Conservation (phyloP, 495 filamentous ascomycete species). For the Penicillium tannophilum region DNA sequence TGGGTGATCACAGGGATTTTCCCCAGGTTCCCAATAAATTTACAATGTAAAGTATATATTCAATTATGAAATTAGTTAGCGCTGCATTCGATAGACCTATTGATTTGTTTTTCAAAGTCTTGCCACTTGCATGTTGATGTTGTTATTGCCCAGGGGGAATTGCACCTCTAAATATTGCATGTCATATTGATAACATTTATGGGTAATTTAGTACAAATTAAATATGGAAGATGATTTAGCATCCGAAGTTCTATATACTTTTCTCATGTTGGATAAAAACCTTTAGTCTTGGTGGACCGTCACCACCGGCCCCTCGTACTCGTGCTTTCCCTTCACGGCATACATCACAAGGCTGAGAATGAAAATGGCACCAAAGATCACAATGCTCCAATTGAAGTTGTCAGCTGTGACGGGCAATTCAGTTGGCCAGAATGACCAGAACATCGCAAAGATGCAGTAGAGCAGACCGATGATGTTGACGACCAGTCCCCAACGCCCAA, state of each 20-base stretch:
- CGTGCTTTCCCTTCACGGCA: constrained; percentile 24
- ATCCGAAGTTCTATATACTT: no score
- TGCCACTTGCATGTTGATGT: no score
- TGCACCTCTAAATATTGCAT: no score
- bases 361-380: constrained; percentile 45
- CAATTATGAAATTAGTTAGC: not conserved
- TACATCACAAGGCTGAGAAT: constrained; percentile 39
- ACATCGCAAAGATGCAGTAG: constrained; percentile 40
- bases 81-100: not conserved
- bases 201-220: no score
- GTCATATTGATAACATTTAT: no score
- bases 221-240: no score
- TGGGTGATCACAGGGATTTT: not conserved
- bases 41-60: not conserved
- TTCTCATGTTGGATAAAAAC: no score
- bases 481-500: constrained; percentile 35
- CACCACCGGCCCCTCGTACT: constrained; percentile 34
- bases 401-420: constrained; percentile 35
- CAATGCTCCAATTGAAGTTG: constrained; percentile 55
- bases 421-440: constrained; percentile 50
- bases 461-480: constrained; percentile 41
- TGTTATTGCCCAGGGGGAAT: no score
- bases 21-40: not conserved
- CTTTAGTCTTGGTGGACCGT: constrained; percentile 11
- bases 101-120: not conserved